These are phyloP conservation scores for Boletus smithii DNA, from an alignment of 1,284 basidiomycete species.

Conservation along the genomic window DNA sequence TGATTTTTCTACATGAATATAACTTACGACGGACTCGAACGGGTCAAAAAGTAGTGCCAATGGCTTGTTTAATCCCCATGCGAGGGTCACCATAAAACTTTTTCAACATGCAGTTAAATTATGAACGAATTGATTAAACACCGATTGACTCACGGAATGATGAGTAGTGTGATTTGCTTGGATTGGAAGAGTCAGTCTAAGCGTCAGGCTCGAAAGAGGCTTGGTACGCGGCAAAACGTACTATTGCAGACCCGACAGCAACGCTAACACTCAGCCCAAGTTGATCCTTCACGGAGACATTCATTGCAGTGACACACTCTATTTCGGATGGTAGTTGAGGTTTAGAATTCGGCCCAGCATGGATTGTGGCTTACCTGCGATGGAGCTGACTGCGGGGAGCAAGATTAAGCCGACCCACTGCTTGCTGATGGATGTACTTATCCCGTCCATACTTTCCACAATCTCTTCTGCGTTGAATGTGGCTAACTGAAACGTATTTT, in stretches of 20 bases:
- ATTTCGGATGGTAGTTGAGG: background rate
- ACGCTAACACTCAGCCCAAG: slow-evolving; percentile 73
- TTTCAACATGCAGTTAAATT: background rate
- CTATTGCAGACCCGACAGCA: slow-evolving; percentile 88
- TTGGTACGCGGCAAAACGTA: slow-evolving; percentile 37
- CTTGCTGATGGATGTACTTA: slow-evolving; percentile 53
- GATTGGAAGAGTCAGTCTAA: background rate
- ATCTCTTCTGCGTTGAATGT: slow-evolving; percentile 86
- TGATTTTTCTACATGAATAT: background rate
- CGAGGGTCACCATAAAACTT: slow-evolving; percentile 63
- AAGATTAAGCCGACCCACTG: slow-evolving; percentile 87
- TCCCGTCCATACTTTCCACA: slow-evolving; percentile 74
- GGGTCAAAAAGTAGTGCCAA: slow-evolving; percentile 76
- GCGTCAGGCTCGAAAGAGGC: background rate
- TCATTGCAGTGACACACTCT: slow-evolving; percentile 87
- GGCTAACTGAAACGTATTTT: slow-evolving; percentile 47
- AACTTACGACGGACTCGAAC: slow-evolving; percentile 68
- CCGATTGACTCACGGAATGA: slow-evolving; percentile 31
- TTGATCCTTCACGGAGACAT: slow-evolving; percentile 82
- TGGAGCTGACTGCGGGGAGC: slow-evolving; percentile 84
- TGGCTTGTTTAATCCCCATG: slow-evolving; percentile 69
- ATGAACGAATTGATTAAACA: background rate
- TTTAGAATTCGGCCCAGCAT: background rate
- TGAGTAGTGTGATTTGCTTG: slow-evolving; percentile 83
- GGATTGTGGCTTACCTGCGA: slow-evolving; percentile 51